These are phyloP conservation scores for Diophrys sp. DNA, from an alignment of 73 alveolate genomes.

Conservation along the genomic window DNA sequence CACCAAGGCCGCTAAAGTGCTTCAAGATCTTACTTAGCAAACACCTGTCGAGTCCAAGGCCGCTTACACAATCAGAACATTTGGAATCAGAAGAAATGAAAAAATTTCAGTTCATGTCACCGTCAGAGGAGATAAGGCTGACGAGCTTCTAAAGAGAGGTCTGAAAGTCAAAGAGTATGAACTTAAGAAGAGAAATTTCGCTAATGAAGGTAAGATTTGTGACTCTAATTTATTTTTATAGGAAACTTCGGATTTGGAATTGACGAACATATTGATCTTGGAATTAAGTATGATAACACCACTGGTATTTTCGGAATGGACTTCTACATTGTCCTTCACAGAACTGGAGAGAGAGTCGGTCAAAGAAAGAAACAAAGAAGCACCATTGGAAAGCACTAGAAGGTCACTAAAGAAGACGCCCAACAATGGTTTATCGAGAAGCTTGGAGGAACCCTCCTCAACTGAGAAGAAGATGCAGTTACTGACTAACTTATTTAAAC, in stretches of 20 bases:
- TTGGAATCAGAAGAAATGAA: conserved; percentile 81
- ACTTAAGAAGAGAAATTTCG: conserved; percentile 67
- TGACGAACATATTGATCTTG: conserved; percentile 81
- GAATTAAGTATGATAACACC: conserved; percentile 78
- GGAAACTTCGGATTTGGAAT: conserved; percentile 86
- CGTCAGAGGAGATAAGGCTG: conserved; percentile 81
- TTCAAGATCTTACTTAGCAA: conserved; percentile 72
- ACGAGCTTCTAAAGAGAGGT: conserved; percentile 74
- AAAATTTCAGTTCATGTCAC: conserved; percentile 78
- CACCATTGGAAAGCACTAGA: conserved; percentile 70
- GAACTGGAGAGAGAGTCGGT: conserved; percentile 79
- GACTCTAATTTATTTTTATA: neutral
- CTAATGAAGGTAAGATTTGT: conserved; percentile 40
- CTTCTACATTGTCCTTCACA: conserved; percentile 76
- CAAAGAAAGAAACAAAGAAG: conserved; percentile 57
- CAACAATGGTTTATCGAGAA: conserved; percentile 74
- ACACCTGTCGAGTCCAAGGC: conserved; percentile 78
- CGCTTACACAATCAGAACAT: conserved; percentile 78
- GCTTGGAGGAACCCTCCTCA: conserved; percentile 75
- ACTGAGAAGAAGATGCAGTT: conserved; percentile 8
- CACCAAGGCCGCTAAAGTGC: conserved; percentile 82
- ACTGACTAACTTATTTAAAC: neutral
- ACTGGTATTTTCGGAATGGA: conserved; percentile 89
- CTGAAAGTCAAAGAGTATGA: conserved; percentile 83
- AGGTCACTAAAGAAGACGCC: conserved; percentile 74